phyloP scores from a whole-genome alignment of 306 rosid genomes.

The Trifolium repens region DNA sequence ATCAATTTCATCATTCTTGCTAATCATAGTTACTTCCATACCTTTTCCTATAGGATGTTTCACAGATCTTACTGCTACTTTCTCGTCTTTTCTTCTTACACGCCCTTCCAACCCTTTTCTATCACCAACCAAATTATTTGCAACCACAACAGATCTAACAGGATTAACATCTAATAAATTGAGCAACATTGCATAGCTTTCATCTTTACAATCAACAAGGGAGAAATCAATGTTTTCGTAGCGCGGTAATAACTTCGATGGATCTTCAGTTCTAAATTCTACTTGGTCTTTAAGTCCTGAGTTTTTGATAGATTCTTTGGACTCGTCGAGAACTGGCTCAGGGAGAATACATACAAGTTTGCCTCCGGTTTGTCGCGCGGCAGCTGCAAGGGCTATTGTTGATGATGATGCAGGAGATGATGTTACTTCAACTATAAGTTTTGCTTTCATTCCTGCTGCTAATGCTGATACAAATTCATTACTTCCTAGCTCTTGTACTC shows the following conservation, averaged over 20 bases:
- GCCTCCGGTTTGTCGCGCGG: conserved; percentile 67
- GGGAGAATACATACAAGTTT: conserved; percentile 67
- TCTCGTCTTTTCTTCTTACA: conserved; percentile 47
- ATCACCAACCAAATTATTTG: conserved; percentile 54
- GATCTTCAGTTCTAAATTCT: conserved; percentile 57
- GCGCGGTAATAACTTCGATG: conserved; percentile 47
- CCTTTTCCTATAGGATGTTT: conserved; percentile 62
- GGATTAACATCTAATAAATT: conserved; percentile 57
- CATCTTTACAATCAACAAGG: conserved; percentile 60
- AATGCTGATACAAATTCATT: conserved; percentile 71
- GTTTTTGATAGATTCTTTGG: conserved; percentile 50
- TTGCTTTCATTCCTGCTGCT: conserved; percentile 78
- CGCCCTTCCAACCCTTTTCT: conserved; percentile 48
- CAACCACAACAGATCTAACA: conserved; percentile 61
- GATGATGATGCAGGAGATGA: conserved; percentile 58
- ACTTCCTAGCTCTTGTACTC: conserved; percentile 62
- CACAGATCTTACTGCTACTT: conserved; percentile 56
- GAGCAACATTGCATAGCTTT: conserved; percentile 50
- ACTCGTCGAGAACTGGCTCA: conserved; percentile 54
- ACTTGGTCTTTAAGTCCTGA: conserved; percentile 60
- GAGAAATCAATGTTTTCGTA: conserved; percentile 71
- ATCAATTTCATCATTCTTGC: conserved; percentile 35
- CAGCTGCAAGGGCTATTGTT: conserved; percentile 69
- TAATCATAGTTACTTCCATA: conserved; percentile 60
- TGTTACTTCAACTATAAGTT: conserved; percentile 71